Base-by-base conservation (phyloP, 768 basidiomycete species). In the Clavaria fumosa region DNA sequence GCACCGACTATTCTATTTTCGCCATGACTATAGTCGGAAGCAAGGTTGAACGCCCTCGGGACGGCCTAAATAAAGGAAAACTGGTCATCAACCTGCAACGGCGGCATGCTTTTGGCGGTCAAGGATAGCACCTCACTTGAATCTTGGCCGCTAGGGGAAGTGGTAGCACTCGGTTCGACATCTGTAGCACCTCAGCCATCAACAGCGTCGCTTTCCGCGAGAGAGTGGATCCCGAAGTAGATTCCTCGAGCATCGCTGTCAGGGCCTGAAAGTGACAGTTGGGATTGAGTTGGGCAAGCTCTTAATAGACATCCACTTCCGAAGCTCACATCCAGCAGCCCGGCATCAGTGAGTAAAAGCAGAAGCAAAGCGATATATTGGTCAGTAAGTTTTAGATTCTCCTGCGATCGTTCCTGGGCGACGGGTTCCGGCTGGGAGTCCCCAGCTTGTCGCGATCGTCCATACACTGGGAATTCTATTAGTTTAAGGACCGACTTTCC, bases 271-370 rank as follows among this genome's bases (percentile, higher is more conserved):
- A 43, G 1, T 34, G 26, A 24, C 7, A 33, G 7, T 23, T 27
- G 7, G 5, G 19, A 6, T 7, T 18, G 23, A 20, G 36, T 10
- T 31, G 15, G n/a, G 36, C 21, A 12, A 28, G 17, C 12, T 22
- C 14, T 1, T 30, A 24, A 18, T 5, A 18, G 26, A 30, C 12
- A 19, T 14, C 38, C 20, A 56, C 72, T 43, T 43, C n/a, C n/a
- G n/a, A n/a, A n/a, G n/a, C n/a, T n/a, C n/a, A 91, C 93, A 55
- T 96, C 89, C 31, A 89, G 59, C 1, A 99, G 60, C 15, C 93
- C 95, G 10, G 86, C 80, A 47, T 88, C 80, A 3, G 78, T 73
- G 41, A 97, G 75, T 2, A 95, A 72, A 12, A 83, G 63, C 5
- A 96, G 65, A 4, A 97, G 62, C 10, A 99, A 62, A 0, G 83